A percentile compares a stretch with the other conserved stretches of the same genome.
Conservation (phyloP, 345 rosid species). For the Moringa oleifera region DNA sequence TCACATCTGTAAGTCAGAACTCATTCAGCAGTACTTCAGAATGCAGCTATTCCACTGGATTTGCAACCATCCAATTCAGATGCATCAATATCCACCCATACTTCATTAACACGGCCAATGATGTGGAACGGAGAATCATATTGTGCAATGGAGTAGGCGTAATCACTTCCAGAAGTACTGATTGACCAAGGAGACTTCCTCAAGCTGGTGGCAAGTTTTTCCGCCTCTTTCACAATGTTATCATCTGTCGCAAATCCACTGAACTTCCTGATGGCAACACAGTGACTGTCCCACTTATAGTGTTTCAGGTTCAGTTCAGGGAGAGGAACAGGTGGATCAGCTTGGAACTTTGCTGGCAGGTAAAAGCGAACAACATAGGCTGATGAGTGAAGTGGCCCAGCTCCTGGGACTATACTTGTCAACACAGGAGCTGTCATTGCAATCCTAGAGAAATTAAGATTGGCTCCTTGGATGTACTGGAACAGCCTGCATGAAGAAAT, state of each 20-base stretch:
- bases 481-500: slow-evolving; percentile 34
- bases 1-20: not conserved
- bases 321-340: slow-evolving; percentile 51
- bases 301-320: slow-evolving; percentile 45
- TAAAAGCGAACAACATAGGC: slow-evolving; percentile 48
- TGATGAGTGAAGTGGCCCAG: slow-evolving; percentile 54
- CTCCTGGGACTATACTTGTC: slow-evolving; percentile 61
- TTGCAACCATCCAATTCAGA: slow-evolving; percentile 22
- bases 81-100: slow-evolving; percentile 52
- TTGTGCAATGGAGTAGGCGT: slow-evolving; percentile 61
- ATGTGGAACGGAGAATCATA: slow-evolving; percentile 53
- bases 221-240: slow-evolving; percentile 38
- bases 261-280: slow-evolving; percentile 56
- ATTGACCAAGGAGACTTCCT: slow-evolving; percentile 50
- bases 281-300: slow-evolving; percentile 34
- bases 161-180: slow-evolving; percentile 27
- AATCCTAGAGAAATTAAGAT: slow-evolving; percentile 55
- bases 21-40: slow-evolving; percentile 16
- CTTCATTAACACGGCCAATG: slow-evolving; percentile 56
- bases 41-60: slow-evolving; percentile 26
- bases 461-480: slow-evolving; percentile 66
- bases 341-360: slow-evolving; percentile 53
- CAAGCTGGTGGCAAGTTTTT: slow-evolving; percentile 51
- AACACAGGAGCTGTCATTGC: slow-evolving; percentile 58
- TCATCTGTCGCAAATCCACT: slow-evolving; percentile 56